A percentile compares a stretch with the other conserved stretches of the same genome.
Evolutionary conservation across 495 filamentous ascomycete species (phyloP).

Genomic region (Patellaria atrata): DNA sequence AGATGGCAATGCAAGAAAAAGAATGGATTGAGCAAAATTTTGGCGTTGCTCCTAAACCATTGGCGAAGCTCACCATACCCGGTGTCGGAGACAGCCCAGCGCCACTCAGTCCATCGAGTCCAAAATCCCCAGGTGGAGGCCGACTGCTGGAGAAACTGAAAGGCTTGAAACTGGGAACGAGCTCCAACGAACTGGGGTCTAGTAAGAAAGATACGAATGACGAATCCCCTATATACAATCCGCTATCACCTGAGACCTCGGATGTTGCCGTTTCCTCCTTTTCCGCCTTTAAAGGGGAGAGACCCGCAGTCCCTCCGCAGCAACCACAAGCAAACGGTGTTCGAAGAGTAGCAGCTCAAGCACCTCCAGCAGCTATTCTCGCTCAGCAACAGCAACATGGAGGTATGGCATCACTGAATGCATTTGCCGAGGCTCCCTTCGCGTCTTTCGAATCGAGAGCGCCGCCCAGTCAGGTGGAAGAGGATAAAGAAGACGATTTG

Average conservation of each 20-base stretch:
- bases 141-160: constrained; percentile 60
- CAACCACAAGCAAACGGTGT: constrained; percentile 13
- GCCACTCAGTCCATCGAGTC: constrained; percentile 29
- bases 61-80: too few species aligned
- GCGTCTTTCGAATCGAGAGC: constrained; percentile 14
- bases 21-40: constrained; percentile 72
- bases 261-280: constrained; percentile 55
- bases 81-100: constrained; percentile 14
- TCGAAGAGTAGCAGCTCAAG: constrained; percentile 22
- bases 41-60: constrained; percentile 36
- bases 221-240: constrained; percentile 22
- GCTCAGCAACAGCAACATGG: constrained; percentile 27
- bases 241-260: constrained; percentile 45
- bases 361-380: constrained; percentile 28
- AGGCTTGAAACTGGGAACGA: constrained; percentile 61
- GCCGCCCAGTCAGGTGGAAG: constrained; percentile 13
- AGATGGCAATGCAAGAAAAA: constrained; percentile 68
- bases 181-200: constrained; percentile 38
- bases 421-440: constrained; percentile 14
- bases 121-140: constrained; percentile 42
- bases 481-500: constrained; percentile 52
- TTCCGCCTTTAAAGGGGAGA: constrained; percentile 37
- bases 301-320: constrained; percentile 23
- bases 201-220: constrained; percentile 7
- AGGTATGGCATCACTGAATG: constrained; percentile 29